Conservation (phyloP, 2,329 filamentous ascomycete genomes). For the Cladosporium sp. region DNA sequence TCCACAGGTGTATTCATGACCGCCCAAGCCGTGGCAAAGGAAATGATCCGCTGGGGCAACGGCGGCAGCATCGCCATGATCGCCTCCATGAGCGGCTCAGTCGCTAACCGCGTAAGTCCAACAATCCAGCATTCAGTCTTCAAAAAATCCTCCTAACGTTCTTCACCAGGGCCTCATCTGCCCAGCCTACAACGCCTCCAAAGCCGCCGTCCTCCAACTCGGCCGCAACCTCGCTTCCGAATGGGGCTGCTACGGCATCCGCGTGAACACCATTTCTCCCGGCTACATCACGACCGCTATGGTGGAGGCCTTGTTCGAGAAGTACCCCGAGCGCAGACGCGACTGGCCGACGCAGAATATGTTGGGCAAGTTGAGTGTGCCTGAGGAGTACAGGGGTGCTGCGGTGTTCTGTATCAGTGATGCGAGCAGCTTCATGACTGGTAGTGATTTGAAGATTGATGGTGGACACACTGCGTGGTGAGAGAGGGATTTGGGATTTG, state of each 20-base stretch:
- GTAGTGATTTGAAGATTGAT: constrained; percentile 56
- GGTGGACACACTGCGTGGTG: constrained; percentile 58
- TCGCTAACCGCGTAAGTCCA: constrained; percentile 62
- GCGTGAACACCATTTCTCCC: constrained; percentile 79
- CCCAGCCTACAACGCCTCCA: constrained; percentile 73
- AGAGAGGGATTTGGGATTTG: not conserved
- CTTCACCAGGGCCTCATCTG: constrained; percentile 62
- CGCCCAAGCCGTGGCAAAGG: constrained; percentile 63
- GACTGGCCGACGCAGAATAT: constrained; percentile 86
- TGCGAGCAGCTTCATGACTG: constrained; percentile 58
- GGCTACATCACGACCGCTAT: constrained; percentile 82
- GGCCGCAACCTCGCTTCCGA: constrained; percentile 70
- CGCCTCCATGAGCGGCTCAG: constrained; percentile 63
- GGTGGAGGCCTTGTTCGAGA: constrained; percentile 76
- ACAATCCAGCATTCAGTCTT: not conserved
- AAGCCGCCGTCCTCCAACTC: constrained; percentile 73
- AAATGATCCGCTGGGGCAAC: constrained; percentile 63
- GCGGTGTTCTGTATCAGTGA: constrained; percentile 44
- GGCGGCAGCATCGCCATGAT: constrained; percentile 65
- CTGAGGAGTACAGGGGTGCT: constrained; percentile 43
- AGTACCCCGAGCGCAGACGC: constrained; percentile 66
- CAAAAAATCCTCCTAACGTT: not conserved
- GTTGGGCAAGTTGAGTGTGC: constrained; percentile 56
- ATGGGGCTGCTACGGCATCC: constrained; percentile 72
- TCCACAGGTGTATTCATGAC: constrained; percentile 58